These are phyloP conservation scores for Magnolia sinica DNA, from an alignment of 164 flowering plant species.

Conservation along the genomic window DNA sequence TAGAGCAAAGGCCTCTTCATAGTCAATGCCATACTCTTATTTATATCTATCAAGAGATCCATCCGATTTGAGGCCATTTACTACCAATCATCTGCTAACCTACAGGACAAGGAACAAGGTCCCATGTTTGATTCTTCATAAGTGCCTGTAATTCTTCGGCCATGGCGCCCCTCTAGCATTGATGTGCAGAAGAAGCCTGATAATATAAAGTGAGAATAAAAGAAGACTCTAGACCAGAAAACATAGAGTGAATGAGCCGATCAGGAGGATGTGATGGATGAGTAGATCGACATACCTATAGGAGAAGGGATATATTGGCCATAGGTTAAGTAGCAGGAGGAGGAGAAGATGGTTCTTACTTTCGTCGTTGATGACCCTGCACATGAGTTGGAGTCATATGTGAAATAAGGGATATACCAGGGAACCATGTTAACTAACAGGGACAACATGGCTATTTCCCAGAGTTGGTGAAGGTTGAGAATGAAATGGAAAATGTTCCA, in stretches of 20 bases:
- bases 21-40: too few species aligned
- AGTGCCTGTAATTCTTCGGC: neutral
- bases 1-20: too few species aligned
- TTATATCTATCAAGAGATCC: neutral
- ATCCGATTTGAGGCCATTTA: neutral
- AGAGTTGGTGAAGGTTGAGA: too few species aligned
- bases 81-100: neutral
- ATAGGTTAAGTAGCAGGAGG: neutral
- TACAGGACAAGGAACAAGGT: neutral
- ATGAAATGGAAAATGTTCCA: neutral
- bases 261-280: neutral
- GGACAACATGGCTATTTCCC: too few species aligned
- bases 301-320: neutral
- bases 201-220: neutral
- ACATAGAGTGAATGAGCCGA: neutral
- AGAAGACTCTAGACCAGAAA: neutral
- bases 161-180: neutral
- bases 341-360: neutral
- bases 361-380: neutral
- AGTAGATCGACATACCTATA: neutral
- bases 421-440: too few species aligned
- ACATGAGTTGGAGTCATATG: neutral
- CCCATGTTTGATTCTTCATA: neutral
- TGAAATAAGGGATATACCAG: neutral
- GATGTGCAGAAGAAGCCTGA: neutral